Base-by-base conservation (phyloP, 306 rosid genomes). In the Echinosophora koreensis region DNA sequence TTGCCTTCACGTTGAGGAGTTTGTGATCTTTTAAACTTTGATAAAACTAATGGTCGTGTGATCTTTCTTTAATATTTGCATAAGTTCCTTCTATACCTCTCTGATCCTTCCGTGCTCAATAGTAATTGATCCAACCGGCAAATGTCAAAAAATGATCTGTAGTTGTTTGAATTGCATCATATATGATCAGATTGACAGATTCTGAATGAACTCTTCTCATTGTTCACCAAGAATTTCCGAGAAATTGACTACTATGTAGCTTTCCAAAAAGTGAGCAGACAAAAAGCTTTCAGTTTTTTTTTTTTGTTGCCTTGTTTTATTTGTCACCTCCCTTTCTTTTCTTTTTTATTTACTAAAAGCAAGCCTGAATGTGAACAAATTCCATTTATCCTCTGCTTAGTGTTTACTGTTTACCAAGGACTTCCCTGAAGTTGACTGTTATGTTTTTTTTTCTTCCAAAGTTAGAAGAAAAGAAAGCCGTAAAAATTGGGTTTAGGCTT, bases 351-450 rank as follows among this genome's bases (percentile, higher is more conserved):
- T 8, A 13, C 8, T 8, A 7, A 57, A 77, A 68, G 77, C 65
- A 14, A 78, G 52, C 61, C 77, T 49, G 77, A 50, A 30, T 52
- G 11, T 63, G 38, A 35, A 28, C 41, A 41, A 62, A 47, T 62
- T 62, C 52, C 57, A 38, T 42, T 15, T 66, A 14, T 17, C 18
- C 68, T 27, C 1, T 5, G 11, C 50, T 11, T 18, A 28, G 28
- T 41, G 3, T 57, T 12, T 12, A 14, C 41, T 2, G 2, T 30
- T 30, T 27, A 56, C 32, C 47, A 15, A 12, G 38, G 67, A 80
- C 64, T 80, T 80, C 70, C 49, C 30, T 1, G 56, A 80, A 80
- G 44, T 17, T 44, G 69, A 74, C 62, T 8, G 34, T n/a, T 7
- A 1, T 9, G 13, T 71, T 27, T 5, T 16, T 37, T 71, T 27